Evolutionary conservation across 108 stramenopile species (phyloP).

Genomic region (Cylindrotheca fusiformis): DNA sequence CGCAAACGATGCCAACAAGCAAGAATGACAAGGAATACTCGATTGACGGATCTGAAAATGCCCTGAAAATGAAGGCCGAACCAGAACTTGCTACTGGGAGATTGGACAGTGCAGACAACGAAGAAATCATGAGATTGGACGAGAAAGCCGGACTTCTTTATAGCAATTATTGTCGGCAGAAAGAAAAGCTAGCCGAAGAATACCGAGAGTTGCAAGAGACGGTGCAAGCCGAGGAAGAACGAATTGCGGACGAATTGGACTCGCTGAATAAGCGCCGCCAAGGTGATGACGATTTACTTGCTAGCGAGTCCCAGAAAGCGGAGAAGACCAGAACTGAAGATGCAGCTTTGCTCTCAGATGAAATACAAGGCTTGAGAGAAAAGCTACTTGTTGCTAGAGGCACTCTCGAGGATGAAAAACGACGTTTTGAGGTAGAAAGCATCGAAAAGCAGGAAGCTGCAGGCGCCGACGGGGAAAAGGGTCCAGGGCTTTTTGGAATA

Average conservation of each 20-base stretch:
- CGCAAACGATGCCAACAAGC: not conserved
- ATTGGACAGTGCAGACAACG: not conserved
- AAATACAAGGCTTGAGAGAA: conserved; percentile 4
- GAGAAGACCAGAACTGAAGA: conserved; percentile 9
- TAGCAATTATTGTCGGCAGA: not conserved
- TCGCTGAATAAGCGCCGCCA: conserved; percentile 2
- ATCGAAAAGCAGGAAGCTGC: not conserved
- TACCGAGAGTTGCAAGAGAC: not conserved
- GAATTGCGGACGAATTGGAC: conserved; percentile 8
- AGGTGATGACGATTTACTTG: not conserved
- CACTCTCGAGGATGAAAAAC: conserved; percentile 10
- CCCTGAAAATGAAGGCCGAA: not conserved
- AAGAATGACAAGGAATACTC: not conserved
- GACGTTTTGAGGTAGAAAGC: conserved; percentile 3
- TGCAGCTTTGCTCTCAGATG: conserved; percentile 6
- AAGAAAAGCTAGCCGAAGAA: conserved; percentile 3
- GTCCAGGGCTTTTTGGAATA: conserved; percentile 15
- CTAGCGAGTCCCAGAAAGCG: conserved; percentile 3
- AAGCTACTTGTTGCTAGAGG: not conserved
- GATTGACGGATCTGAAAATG: not conserved
- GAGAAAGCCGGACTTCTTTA: conserved; percentile 13
- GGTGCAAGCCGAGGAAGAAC: conserved; percentile 3
- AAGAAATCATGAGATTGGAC: not conserved
- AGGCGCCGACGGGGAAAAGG: conserved; percentile 2
- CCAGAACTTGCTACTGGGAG: not conserved